A percentile compares a stretch with the other conserved stretches of the same genome.
Conservation (phyloP, 2,329 filamentous ascomycete genomes). For the Colletotrichum phormii region DNA sequence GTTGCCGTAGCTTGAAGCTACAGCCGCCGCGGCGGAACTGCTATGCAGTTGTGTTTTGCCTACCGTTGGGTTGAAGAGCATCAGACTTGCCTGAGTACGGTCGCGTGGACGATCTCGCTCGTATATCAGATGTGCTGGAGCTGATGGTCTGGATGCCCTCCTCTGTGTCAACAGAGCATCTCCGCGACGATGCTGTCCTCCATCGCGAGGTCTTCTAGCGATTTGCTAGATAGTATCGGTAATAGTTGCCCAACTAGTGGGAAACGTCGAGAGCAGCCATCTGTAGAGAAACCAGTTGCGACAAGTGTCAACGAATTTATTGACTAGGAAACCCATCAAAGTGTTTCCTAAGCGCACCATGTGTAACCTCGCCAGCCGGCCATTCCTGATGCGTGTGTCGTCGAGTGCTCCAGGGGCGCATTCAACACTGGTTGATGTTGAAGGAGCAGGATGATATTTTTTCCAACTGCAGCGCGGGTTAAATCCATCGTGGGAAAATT, state of each 20-base stretch:
- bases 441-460: neutral
- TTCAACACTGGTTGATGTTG: neutral
- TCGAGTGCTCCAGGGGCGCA: neutral
- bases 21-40: slow-evolving; percentile 65
- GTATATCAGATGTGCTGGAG: neutral
- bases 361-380: neutral
- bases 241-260: too few relatives aligned
- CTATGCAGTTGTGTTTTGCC: slow-evolving; percentile 19
- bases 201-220: too few relatives aligned
- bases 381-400: neutral
- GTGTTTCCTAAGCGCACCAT: neutral
- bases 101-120: neutral
- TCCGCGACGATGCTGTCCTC: too few relatives aligned
- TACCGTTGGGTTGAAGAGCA: neutral
- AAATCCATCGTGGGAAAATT: slow-evolving; percentile 17
- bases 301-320: neutral
- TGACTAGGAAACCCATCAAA: neutral
- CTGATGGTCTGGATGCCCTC: neutral
- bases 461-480: slow-evolving; percentile 10
- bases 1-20: slow-evolving; percentile 67
- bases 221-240: too few relatives aligned
- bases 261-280: too few relatives aligned
- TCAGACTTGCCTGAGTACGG: neutral
- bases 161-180: too few relatives aligned
- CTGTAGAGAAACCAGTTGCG: neutral